Evolutionary conservation across 2,329 filamentous ascomycete genomes (phyloP), one percentile per base, ranked within the genome.

Genomic region (Ploettnerulaceae sp.): DNA sequence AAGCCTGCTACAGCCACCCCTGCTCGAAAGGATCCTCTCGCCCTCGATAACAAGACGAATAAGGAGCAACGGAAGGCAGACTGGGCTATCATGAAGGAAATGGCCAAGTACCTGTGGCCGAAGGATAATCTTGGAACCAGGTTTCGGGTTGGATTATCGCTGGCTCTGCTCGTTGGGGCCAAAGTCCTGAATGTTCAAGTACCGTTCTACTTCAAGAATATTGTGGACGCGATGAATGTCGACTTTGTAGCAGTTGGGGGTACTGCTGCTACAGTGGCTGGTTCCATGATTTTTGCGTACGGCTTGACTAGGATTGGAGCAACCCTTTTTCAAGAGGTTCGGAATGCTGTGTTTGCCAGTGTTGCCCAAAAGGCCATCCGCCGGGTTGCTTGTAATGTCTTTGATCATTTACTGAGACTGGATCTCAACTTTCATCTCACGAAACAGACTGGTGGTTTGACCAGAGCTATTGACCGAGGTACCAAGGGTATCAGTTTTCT

Each of bases 401-500:
- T 97, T 60, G 81, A 88, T 52, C 94, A 98, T 66, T 64, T 98
- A 38, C 72, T 98, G 22, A 83, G 82, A 45, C 76, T 98, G 17
- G 93, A 98, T 64, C 76, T 97, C 37, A 89, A 85, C 67, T 98
- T 98, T 67, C 93, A 98, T 65, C 76, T 98, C 7, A 84, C 85
- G 15, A 88, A 94, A 59, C 93, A 98, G 70, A 98, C 93, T 0
- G 93, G 93, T 53, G 93, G 93, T 1, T 69, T 98, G 54, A 97
- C 91, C 1, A 76, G 93, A 55, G 93, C 94, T 18, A 93, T 98
- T 53, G 94, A 98, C 64, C 82, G 94, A 53, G 93, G 93, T 62
- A 98, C 93, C 15, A 98, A 98, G 69, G 94, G 93, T 53, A 98
- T 98, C 65, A 96, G 89, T 72, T 98, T 97, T 66, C 67, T 98